Evolutionary conservation across 2,329 filamentous ascomycete genomes (phyloP), one percentile per base, ranked within the genome.

Genomic region (Ilyonectria mors-panacis): DNA sequence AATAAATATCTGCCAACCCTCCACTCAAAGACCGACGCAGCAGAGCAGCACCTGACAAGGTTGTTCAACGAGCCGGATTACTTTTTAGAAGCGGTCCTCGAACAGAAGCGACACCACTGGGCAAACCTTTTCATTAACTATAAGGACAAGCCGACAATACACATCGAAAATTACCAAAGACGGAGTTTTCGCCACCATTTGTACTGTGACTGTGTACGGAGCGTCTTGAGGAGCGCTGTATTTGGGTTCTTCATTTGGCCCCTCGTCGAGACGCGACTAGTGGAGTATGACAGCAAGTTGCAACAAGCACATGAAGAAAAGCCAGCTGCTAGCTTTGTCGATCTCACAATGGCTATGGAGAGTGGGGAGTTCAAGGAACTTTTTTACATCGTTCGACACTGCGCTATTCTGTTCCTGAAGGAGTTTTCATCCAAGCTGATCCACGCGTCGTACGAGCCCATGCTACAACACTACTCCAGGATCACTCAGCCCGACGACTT

Each of bases 91-190:
- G 33, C 26, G 2, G 30, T 74, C 23, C 23, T 67, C 10, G 72
- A 75, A 9, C 67, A 73, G 54, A 75, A 70, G 30, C 63, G 72
- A 6, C 72, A 75, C 26, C 69, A 74, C n/a, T 75, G 70, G 70
- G 39, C 37, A 19, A 75, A 75, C 37, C n/a, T 74, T 6, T 15
- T 33, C 3, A 15, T 63, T 17, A 23, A 59, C 30, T 71, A 71
- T 21, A 37, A 44, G 1, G 21, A 51, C 15, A 13, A n/a, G 2
- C 30, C 21, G 26, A 44, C 48, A 10, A 3, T 2, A 5, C 17
- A 63, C 23, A 67, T 69, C 17, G 53, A 59, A 4, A n/a, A 37
- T 4, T 75, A 75, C 35, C 21, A 42, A 23, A 12, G 13, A 6
- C 2, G 0, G 10, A 19, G 10, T 4, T 2, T 0, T 15, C 70